Evolutionary conservation across 106 monocot species (phyloP).

Genomic region (Dactylorhiza incarnata): DNA sequence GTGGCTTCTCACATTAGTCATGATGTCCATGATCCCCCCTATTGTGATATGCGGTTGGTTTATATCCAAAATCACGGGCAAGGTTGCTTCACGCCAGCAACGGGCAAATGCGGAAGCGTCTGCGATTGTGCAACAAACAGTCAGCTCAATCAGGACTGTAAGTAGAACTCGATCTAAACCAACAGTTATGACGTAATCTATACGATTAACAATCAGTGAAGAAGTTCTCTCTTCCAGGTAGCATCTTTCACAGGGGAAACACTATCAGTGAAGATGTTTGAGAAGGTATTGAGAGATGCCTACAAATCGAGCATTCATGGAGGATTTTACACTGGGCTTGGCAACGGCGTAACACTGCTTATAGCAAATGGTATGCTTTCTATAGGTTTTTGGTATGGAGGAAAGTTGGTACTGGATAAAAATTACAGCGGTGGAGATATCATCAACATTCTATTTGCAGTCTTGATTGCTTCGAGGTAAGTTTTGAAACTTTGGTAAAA

Average conservation of each 20-base stretch:
- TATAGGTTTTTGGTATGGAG: constrained; percentile 67
- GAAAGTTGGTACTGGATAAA: constrained; percentile 41
- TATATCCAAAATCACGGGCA: constrained; percentile 9
- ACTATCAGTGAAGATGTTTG: constrained; percentile 45
- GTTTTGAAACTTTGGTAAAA: constrained; percentile 2
- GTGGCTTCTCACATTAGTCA: constrained; percentile 34
- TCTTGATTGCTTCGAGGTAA: constrained; percentile 59
- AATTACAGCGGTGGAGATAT: constrained; percentile 53
- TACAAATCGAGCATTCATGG: constrained; percentile 37
- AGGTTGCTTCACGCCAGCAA: constrained; percentile 21
- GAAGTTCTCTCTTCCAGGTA: constrained; percentile 27
- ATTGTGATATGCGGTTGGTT: constrained; percentile 12
- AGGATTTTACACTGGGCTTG: constrained; percentile 52
- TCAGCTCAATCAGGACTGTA: constrained; percentile 41
- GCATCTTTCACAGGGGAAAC: constrained; percentile 78
- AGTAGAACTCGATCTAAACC: background rate
- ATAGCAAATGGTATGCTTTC: constrained; percentile 37
- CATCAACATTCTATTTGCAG: constrained; percentile 50
- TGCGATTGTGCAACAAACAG: constrained; percentile 23
- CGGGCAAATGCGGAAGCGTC: constrained; percentile 22
- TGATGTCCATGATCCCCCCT: constrained; percentile 24
- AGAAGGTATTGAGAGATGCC: constrained; percentile 37
- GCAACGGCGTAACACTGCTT: constrained; percentile 33
- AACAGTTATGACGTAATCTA: too few species aligned
- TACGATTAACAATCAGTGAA: background rate